These are phyloP conservation scores for Elsinoe ampelina DNA, from an alignment of 2,329 filamentous ascomycete genomes.

Conservation along the genomic window DNA sequence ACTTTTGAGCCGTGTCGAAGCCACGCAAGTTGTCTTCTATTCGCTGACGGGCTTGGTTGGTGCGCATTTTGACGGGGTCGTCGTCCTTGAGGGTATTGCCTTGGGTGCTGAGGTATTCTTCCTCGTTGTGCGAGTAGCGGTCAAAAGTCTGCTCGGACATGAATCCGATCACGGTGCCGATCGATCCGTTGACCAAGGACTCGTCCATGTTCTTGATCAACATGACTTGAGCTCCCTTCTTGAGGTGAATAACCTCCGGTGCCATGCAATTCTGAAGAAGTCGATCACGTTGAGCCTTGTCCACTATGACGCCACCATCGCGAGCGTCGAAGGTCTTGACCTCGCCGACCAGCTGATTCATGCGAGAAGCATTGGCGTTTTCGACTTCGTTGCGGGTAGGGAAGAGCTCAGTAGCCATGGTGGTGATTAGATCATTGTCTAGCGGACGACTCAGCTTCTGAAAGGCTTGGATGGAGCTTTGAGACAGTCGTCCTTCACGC, in stretches of 20 bases:
- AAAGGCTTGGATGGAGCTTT: conserved; percentile 69
- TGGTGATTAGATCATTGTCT: neutral
- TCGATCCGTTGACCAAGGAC: conserved; percentile 81
- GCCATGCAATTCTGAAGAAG: conserved; percentile 89
- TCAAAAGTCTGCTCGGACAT: conserved; percentile 60
- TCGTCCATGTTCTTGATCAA: conserved; percentile 99
- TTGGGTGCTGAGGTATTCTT: conserved; percentile 41
- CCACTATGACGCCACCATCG: conserved; percentile 61
- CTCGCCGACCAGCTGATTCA: conserved; percentile 62
- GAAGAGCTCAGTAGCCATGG: conserved; percentile 76
- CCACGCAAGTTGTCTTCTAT: conserved; percentile 44
- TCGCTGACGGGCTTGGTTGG: conserved; percentile 33
- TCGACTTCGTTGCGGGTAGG: conserved; percentile 88
- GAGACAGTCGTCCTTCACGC: conserved; percentile 73
- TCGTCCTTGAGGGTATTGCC: conserved; percentile 38
- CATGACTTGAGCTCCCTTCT: conserved; percentile 95
- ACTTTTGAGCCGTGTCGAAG: conserved; percentile 47
- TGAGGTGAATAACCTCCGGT: conserved; percentile 67
- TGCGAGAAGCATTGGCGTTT: conserved; percentile 65
- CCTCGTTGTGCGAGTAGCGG: conserved; percentile 49
- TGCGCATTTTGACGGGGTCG: conserved; percentile 21
- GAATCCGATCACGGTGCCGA: conserved; percentile 77
- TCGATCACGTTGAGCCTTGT: conserved; percentile 62
- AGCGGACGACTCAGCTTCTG: conserved; percentile 61
- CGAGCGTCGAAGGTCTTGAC: conserved; percentile 59